Percentiles rank a stretch among this genome's conserved stretches.
Conservation (phyloP, 2,329 filamentous ascomycete species). For the Ustilaginoidea virens region DNA sequence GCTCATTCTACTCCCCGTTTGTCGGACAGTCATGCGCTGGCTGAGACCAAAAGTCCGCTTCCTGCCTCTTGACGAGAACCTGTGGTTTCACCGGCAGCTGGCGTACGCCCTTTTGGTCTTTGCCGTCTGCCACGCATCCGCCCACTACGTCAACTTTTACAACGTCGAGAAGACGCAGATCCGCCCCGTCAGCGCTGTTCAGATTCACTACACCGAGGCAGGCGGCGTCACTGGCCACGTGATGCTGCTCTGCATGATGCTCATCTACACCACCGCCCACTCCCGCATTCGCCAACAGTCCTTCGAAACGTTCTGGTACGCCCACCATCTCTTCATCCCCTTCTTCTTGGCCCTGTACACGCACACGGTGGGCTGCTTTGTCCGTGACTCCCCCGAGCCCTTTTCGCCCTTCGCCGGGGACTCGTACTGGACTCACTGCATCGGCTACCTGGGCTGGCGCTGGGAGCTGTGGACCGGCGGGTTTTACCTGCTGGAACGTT, state of each 20-base stretch:
- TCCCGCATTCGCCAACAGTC: constrained; percentile 89
- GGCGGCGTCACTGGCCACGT: constrained; percentile 91
- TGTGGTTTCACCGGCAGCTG: constrained; percentile 93
- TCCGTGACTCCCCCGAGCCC: constrained; percentile 58
- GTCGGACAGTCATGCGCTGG: constrained; percentile 72
- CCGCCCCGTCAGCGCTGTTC: constrained; percentile 61
- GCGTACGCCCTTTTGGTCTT: constrained; percentile 82
- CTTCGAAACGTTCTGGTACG: constrained; percentile 99
- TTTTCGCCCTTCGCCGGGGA: constrained; percentile 74
- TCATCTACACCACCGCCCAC: constrained; percentile 96
- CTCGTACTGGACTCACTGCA: constrained; percentile 78
- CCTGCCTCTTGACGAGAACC: constrained; percentile 86
- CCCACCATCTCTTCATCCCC: constrained; percentile 94
- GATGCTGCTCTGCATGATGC: constrained; percentile 97
- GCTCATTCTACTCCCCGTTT: constrained; percentile 87
- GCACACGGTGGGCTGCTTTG: constrained; percentile 91
- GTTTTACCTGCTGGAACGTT: constrained; percentile 72
- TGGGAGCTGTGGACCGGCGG: constrained; percentile 85
- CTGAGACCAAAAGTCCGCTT: constrained; percentile 77
- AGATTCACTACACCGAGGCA: constrained; percentile 83
- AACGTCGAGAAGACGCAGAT: constrained; percentile 82
- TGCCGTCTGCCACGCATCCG: constrained; percentile 57
- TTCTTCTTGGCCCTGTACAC: constrained; percentile 91
- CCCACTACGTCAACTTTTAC: constrained; percentile 97
- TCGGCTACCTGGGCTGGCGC: constrained; percentile 92